These are phyloP conservation scores for Hirsutella rhossiliensis DNA, from an alignment of 2,329 filamentous ascomycete species.

Conservation along the genomic window DNA sequence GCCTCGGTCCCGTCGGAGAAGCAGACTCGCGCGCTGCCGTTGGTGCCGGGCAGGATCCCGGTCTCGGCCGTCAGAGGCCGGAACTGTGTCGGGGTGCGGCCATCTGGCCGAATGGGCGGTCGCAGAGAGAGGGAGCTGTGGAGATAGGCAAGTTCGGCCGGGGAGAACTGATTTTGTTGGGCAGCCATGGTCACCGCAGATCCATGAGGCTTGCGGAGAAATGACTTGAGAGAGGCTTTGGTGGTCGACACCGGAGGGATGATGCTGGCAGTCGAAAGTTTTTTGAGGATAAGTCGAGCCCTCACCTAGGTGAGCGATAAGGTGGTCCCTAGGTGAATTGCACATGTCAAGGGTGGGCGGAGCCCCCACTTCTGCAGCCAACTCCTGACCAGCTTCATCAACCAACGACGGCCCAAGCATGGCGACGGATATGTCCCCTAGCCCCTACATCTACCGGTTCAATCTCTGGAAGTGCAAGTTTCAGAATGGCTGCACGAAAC, in stretches of 20 bases:
- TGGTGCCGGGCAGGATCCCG: slow-evolving; percentile 76
- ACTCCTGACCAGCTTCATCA: no score
- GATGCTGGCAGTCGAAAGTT: slow-evolving; percentile 7
- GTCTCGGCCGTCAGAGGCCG: slow-evolving; percentile 84
- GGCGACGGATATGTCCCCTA: no score
- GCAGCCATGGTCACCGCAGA: slow-evolving; percentile 40
- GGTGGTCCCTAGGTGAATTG: slow-evolving; percentile 8
- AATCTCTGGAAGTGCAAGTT: no score
- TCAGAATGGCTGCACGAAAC: no score
- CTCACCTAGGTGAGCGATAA: slow-evolving; percentile 21
- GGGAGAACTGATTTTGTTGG: slow-evolving; percentile 69
- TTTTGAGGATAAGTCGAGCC: slow-evolving; percentile 13
- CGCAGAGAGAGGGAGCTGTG: slow-evolving; percentile 71
- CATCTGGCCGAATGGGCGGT: slow-evolving; percentile 84
- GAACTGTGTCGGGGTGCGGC: slow-evolving; percentile 72
- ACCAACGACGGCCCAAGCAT: no score
- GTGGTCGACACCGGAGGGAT: neutral
- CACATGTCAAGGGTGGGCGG: neutral
- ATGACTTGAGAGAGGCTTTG: neutral
- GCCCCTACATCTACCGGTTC: no score
- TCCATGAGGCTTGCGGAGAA: neutral
- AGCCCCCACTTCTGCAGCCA: no score
- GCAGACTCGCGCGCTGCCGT: slow-evolving; percentile 86
- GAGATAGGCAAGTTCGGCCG: slow-evolving; percentile 91
- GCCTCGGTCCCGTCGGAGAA: slow-evolving; percentile 94